Base-by-base conservation (phyloP, 768 basidiomycete genomes). In the Pulveroboletus sp. region DNA sequence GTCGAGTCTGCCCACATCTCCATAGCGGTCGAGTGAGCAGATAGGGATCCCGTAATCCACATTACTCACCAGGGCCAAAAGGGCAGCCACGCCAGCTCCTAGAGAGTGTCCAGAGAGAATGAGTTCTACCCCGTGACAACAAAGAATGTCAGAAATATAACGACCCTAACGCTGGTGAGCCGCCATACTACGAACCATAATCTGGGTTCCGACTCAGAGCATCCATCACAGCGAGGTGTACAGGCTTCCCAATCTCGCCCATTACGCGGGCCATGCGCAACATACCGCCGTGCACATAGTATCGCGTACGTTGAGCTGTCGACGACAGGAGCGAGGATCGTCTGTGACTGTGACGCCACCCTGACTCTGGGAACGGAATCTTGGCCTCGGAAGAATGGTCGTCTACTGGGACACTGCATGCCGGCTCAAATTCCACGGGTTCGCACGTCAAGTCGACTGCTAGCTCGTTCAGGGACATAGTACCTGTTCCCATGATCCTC, bases 1-100 rank as follows among this genome's bases (percentile, higher is more conserved):
- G 71, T 76, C 17, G 87, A 86, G 62, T 90, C 86, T 1, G 89
- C 86, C 89, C 89, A 93, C 79, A 87, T 85, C 89, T 90, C 46
- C 32, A 30, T 24, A 38, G 14, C 37, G 5, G n/a, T 47, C 41
- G 40, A 49, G 30, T 36, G 35, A 24, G 28, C 37, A 13, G 15
- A 9, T 31, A 15, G 1, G n/a, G 21, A 50, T 38, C 30, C 7
- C 11, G 28, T 32, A 6, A 42, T 46, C 24, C 6, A 37, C 15
- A 8, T 40, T 30, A 66, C 80, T 63, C 57, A 86, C 86, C 70
- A 92, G 68, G 39, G 83, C 88, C 37, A 91, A 72, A 26, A 92
- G 71, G 3, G 80, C 78, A 33, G 86, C 88, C 3, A 92, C 86
- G 2, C 88, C 90, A 21, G 89, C 88, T 15, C 90, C 90, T 3